Conservation (phyloP, 1,284 basidiomycete genomes). For the Irpex rosettiformis region DNA sequence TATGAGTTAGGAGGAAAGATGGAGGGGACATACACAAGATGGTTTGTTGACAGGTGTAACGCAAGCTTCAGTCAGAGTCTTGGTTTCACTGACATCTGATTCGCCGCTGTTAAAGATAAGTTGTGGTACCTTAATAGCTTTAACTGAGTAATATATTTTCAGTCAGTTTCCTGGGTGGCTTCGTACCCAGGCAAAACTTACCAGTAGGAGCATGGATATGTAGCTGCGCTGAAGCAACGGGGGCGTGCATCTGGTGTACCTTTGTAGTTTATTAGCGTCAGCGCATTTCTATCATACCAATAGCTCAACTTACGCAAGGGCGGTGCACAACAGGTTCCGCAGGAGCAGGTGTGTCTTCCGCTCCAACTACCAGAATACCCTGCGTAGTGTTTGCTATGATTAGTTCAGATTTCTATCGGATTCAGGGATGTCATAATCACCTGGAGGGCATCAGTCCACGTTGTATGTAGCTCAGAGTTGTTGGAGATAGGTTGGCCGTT, state of each 20-base stretch:
- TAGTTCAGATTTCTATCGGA: too few relatives aligned
- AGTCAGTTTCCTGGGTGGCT: neutral
- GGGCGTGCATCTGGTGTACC: neutral
- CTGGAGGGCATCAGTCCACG: slow-evolving; percentile 1
- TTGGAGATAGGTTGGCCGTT: neutral
- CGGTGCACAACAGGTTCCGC: neutral
- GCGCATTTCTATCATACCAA: neutral
- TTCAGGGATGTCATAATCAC: too few relatives aligned
- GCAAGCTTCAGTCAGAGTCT: neutral
- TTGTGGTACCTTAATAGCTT: neutral
- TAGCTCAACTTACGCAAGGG: neutral
- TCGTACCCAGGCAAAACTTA: neutral
- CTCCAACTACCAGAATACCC: neutral
- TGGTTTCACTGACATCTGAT: neutral
- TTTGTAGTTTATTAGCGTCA: neutral
- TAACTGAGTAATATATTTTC: neutral
- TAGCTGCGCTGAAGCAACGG: neutral
- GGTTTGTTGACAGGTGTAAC: neutral
- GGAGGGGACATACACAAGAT: neutral
- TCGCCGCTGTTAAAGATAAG: neutral
- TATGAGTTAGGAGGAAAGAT: neutral
- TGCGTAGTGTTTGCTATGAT: too few relatives aligned
- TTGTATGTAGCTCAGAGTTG: neutral
- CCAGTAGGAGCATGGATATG: neutral
- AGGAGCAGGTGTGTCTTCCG: neutral